Evolutionary conservation across 2,329 filamentous ascomycete species (phyloP).

Genomic region (Trichothecium roseum): DNA sequence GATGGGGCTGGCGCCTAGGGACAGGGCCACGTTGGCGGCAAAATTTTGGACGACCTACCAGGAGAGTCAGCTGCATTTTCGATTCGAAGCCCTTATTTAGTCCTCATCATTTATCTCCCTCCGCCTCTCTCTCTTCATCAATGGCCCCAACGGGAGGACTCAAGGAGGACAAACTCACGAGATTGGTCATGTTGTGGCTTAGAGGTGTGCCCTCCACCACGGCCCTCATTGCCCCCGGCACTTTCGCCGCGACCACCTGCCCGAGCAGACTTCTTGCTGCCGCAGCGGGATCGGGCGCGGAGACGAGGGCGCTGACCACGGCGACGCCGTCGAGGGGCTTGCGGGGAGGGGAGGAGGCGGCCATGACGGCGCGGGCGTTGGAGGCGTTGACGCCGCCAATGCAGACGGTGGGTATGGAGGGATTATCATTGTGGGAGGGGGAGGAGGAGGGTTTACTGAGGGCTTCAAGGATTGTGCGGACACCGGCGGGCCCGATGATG

Average conservation of each 20-base stretch:
- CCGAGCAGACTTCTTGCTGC: constrained; percentile 48
- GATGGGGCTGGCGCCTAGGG: constrained; percentile 79
- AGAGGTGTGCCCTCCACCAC: constrained; percentile 59
- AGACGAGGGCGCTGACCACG: constrained; percentile 81
- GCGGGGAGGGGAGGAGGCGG: constrained; percentile 45
- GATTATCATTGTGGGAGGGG: no score
- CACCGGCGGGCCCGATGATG: constrained; percentile 45
- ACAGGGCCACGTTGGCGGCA: constrained; percentile 79
- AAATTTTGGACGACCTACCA: constrained; percentile 75
- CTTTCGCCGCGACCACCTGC: constrained; percentile 35
- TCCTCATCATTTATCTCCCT: no score
- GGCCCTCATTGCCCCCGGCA: constrained; percentile 40
- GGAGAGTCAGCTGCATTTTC: not conserved
- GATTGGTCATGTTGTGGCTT: constrained; percentile 95
- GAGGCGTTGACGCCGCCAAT: constrained; percentile 79
- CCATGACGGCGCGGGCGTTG: constrained; percentile 66
- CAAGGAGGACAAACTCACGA: constrained; percentile 31
- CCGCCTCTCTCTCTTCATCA: no score
- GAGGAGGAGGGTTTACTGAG: constrained; percentile 32
- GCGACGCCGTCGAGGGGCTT: constrained; percentile 72
- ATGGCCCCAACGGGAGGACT: no score
- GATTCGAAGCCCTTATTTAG: not conserved
- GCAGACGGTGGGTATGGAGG: constrained; percentile 58
- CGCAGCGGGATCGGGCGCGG: constrained; percentile 53
- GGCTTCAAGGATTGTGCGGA: constrained; percentile 40